Conservation (phyloP, 2,329 filamentous ascomycete species). For the Atkinsonella hypoxylon region DNA sequence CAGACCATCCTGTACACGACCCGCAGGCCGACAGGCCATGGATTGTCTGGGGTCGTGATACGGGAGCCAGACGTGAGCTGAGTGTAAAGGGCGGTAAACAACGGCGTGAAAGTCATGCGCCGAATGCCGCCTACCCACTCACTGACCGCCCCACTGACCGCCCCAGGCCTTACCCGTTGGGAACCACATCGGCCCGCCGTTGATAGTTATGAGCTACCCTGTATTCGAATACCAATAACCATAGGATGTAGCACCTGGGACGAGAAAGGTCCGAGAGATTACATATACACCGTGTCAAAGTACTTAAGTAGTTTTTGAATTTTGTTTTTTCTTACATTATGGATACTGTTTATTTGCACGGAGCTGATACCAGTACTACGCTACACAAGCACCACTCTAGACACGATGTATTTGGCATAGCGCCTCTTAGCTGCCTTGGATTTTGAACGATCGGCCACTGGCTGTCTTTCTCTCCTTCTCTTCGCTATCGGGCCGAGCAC, state of each 20-base stretch:
- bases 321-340: neutral
- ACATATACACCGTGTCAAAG: too few relatives aligned
- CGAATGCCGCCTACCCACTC: too few relatives aligned
- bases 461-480: constrained; percentile 98
- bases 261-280: too few relatives aligned
- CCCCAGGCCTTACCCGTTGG: too few relatives aligned
- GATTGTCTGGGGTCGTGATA: neutral
- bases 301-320: neutral
- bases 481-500: constrained; percentile 88
- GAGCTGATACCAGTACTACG: neutral
- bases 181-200: too few relatives aligned
- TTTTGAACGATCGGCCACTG: constrained; percentile 82
- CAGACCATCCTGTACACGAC: constrained; percentile 27
- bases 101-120: too few relatives aligned
- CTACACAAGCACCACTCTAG: neutral
- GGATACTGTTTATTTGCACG: neutral
- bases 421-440: constrained; percentile 24
- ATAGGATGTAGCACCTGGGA: too few relatives aligned
- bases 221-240: too few relatives aligned
- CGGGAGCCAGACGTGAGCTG: too few relatives aligned
- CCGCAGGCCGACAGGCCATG: constrained; percentile 13
- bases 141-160: too few relatives aligned
- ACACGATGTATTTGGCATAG: neutral
- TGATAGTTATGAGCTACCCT: too few relatives aligned
- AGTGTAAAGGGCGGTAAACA: neutral